Conservation (phyloP, 176 grass and related monocot genomes). For the Panicum miliaceum region DNA sequence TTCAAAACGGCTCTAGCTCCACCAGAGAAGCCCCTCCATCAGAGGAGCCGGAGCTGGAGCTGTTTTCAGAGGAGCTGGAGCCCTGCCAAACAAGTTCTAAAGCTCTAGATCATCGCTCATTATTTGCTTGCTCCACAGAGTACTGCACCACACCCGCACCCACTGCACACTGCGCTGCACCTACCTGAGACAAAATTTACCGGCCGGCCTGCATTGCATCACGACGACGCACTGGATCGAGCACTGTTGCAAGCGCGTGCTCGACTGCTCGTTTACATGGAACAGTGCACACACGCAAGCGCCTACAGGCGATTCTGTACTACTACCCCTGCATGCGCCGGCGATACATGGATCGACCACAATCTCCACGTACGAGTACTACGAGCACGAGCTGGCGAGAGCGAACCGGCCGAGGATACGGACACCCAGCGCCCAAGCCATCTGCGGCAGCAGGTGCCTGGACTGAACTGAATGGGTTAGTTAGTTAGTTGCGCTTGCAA, state of each 20-base stretch:
- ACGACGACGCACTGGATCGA: background rate
- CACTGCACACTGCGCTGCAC: too few species aligned
- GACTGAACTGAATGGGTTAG: background rate
- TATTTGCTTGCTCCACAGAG: background rate
- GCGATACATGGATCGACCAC: too few species aligned
- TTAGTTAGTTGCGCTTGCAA: background rate
- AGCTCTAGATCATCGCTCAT: background rate
- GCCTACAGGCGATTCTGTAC: background rate
- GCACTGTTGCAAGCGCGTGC: background rate
- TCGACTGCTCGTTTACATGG: background rate
- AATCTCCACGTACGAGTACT: background rate
- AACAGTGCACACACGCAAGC: background rate
- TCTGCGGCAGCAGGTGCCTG: background rate
- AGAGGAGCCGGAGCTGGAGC: too few species aligned
- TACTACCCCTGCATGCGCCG: background rate
- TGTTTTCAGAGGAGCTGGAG: too few species aligned
- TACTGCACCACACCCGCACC: too few species aligned
- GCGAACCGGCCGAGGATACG: too few species aligned
- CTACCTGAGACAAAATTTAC: constrained; percentile 18
- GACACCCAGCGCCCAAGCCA: background rate
- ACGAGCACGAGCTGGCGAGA: background rate
- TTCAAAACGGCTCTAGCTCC: too few species aligned
- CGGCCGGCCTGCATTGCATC: background rate
- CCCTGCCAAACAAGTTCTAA: too few species aligned
- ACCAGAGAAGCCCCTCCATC: too few species aligned